Percentiles rank a stretch among this genome's conserved stretches.
These are phyloP conservation scores for Begonia loranthoides DNA, from an alignment of 306 rosid genomes.

Conservation along the genomic window DNA sequence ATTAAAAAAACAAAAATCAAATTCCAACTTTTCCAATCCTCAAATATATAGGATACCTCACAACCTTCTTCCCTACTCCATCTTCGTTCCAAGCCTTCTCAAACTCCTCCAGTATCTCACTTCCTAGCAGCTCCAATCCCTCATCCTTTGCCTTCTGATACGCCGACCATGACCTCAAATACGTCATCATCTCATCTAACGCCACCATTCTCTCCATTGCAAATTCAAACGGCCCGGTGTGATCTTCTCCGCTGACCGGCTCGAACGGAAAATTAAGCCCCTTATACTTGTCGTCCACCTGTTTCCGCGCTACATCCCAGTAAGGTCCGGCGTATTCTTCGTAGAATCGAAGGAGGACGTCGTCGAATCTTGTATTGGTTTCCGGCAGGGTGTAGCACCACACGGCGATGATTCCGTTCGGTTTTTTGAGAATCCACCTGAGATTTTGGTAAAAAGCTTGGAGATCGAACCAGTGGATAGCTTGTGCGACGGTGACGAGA, in stretches of 20 bases:
- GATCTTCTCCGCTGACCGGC: slow-evolving; percentile 35
- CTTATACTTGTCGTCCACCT: slow-evolving; percentile 37
- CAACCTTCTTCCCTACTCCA: slow-evolving; percentile 21
- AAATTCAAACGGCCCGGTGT: slow-evolving; percentile 61
- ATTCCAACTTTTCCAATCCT: slow-evolving; percentile 56
- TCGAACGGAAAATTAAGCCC: slow-evolving; percentile 65
- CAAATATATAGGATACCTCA: slow-evolving; percentile 36
- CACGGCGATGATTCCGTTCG: slow-evolving; percentile 58
- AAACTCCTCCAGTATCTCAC: slow-evolving; percentile 29
- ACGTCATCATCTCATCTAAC: slow-evolving; percentile 34
- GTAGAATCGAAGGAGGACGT: slow-evolving; percentile 13
- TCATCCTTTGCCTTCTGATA: slow-evolving; percentile 59
- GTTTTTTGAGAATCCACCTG: slow-evolving; percentile 48
- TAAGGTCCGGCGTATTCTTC: slow-evolving; percentile 13
- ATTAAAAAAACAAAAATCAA: no score
- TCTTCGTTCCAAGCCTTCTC: slow-evolving; percentile 48
- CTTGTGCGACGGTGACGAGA: slow-evolving; percentile 59
- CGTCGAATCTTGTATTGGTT: slow-evolving; percentile 24
- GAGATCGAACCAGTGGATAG: slow-evolving; percentile 66
- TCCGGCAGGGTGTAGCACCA: slow-evolving; percentile 59
- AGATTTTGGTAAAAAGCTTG: slow-evolving; percentile 47
- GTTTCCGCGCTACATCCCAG: slow-evolving; percentile 37
- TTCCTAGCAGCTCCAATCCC: slow-evolving; percentile 53
- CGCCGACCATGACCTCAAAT: slow-evolving; percentile 56
- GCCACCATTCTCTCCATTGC: slow-evolving; percentile 32